These are phyloP conservation scores for Poterioochromonas sp. DNA, from an alignment of 352 stramenopile species.

Conservation along the genomic window DNA sequence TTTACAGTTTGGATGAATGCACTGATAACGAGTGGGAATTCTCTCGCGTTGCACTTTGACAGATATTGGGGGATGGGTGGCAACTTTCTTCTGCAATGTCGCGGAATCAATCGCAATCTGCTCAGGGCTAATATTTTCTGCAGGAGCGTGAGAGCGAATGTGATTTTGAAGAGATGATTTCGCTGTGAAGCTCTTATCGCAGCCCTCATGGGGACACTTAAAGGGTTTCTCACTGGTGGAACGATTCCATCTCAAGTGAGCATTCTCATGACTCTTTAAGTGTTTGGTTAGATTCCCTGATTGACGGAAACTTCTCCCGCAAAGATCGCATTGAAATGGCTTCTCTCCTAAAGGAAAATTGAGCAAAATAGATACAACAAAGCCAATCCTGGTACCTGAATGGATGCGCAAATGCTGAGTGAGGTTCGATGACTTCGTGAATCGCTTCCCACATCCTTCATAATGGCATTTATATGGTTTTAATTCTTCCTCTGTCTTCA, in stretches of 20 bases:
- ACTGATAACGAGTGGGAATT: not conserved
- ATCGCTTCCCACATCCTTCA: conserved; percentile 40
- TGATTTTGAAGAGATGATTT: conserved; percentile 75
- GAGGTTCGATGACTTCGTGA: conserved; percentile 44
- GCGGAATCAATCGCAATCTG: too few relatives aligned
- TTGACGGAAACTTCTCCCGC: conserved; percentile 74
- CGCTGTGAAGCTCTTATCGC: conserved; percentile 75
- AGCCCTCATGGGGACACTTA: conserved; percentile 75
- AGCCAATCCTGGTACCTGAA: conserved; percentile 48
- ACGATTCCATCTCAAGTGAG: conserved; percentile 41
- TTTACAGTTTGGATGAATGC: conserved; percentile 28
- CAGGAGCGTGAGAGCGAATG: too few relatives aligned
- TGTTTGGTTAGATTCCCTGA: conserved; percentile 77
- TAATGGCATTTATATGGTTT: conserved; percentile 34
- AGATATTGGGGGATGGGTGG: not conserved
- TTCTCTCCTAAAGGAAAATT: conserved; percentile 51
- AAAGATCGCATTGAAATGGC: conserved; percentile 64
- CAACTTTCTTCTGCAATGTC: too few relatives aligned
- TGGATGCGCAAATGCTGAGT: conserved; percentile 69
- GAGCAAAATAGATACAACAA: not conserved
- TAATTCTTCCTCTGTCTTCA: too few relatives aligned
- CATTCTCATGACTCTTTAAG: conserved; percentile 66
- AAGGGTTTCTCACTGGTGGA: conserved; percentile 70
- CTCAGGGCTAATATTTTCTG: too few relatives aligned
- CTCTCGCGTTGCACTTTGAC: conserved; percentile 8